Evolutionary conservation across 2,329 filamentous ascomycete species (phyloP).

Genomic region (Nemania sp.): DNA sequence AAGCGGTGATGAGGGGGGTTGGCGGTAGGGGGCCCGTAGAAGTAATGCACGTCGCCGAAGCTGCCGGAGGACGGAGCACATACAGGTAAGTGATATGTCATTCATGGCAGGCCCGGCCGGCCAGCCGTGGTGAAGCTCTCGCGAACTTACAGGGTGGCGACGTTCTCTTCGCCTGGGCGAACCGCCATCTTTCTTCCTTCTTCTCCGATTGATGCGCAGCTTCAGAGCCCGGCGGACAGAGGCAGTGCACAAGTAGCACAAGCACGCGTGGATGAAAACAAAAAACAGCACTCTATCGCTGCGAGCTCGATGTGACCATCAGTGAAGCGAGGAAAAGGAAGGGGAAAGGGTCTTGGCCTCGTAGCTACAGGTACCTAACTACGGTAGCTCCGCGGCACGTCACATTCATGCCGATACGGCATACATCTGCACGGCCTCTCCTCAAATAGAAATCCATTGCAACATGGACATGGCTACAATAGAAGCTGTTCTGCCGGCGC

Average conservation of each 20-base stretch:
- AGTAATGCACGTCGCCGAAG: slow-evolving; percentile 80
- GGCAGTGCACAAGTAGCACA: too few species aligned
- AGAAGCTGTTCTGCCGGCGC: slow-evolving; percentile 32
- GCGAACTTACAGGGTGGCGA: slow-evolving; percentile 50
- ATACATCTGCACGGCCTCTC: slow-evolving; percentile 11
- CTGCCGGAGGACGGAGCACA: slow-evolving; percentile 46
- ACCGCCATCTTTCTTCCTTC: slow-evolving; percentile 45
- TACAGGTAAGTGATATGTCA: slow-evolving; percentile 34
- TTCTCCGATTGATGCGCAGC: neutral
- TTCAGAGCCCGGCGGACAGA: neutral
- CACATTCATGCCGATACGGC: slow-evolving; percentile 8
- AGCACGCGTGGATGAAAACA: neutral
- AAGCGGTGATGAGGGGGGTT: slow-evolving; percentile 80
- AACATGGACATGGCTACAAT: slow-evolving; percentile 3
- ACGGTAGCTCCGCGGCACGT: slow-evolving; percentile 11
- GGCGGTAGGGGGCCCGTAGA: slow-evolving; percentile 68
- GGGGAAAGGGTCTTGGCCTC: neutral
- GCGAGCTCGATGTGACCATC: slow-evolving; percentile 19
- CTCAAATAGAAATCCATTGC: slow-evolving; percentile 13
- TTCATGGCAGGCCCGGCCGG: neutral
- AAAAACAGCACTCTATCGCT: neutral
- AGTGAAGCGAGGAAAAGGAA: slow-evolving; percentile 5
- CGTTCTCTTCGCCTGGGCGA: slow-evolving; percentile 52
- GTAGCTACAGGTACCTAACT: slow-evolving; percentile 4
- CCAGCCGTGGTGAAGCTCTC: neutral